These are phyloP conservation scores for Daldinia bambusicola DNA, from an alignment of 495 filamentous ascomycete genomes.

Conservation along the genomic window DNA sequence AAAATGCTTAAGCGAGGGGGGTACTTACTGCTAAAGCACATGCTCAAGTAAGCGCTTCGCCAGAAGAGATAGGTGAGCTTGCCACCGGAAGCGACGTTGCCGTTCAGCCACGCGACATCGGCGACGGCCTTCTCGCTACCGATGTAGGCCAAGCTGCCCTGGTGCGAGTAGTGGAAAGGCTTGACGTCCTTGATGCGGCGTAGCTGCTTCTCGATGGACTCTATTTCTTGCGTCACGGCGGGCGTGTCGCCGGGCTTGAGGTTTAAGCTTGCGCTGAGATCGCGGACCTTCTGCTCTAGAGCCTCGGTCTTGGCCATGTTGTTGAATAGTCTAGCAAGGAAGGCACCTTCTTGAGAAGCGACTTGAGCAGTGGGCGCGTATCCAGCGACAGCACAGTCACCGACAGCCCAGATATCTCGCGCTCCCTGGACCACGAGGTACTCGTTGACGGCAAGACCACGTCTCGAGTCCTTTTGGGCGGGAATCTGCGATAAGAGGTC, in stretches of 20 bases:
- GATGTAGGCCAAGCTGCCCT: conserved; percentile 97
- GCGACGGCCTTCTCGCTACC: conserved; percentile 97
- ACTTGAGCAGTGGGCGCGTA: conserved; percentile 99
- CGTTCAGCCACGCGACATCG: conserved; percentile 96
- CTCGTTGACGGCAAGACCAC: conserved; percentile 95
- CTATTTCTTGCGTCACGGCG: conserved; percentile 78
- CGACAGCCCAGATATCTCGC: conserved; percentile 87
- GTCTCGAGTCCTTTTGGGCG: conserved; percentile 92
- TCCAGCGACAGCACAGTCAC: conserved; percentile 92
- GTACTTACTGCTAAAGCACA: conserved; percentile 99
- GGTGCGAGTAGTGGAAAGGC: conserved; percentile 97
- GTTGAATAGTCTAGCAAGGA: conserved; percentile 96
- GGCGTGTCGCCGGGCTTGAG: conserved; percentile 66
- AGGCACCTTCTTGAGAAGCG: conserved; percentile 93
- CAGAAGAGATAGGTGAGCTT: conserved; percentile 92
- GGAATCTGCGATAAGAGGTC: conserved; percentile 93
- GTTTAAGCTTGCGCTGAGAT: conserved; percentile 63
- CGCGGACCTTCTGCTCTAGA: conserved; percentile 77
- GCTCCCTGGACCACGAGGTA: conserved; percentile 98
- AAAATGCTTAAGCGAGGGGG: conserved; percentile 11
- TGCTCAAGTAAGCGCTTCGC: conserved; percentile 96
- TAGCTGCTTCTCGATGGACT: conserved; percentile 83
- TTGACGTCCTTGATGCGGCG: conserved; percentile 90
- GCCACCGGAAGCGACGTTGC: conserved; percentile 89
- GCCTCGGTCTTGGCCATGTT: conserved; percentile 91